phyloP scores from a whole-genome alignment of 805 yeast species.

The Wickerhamiella azymoides region DNA sequence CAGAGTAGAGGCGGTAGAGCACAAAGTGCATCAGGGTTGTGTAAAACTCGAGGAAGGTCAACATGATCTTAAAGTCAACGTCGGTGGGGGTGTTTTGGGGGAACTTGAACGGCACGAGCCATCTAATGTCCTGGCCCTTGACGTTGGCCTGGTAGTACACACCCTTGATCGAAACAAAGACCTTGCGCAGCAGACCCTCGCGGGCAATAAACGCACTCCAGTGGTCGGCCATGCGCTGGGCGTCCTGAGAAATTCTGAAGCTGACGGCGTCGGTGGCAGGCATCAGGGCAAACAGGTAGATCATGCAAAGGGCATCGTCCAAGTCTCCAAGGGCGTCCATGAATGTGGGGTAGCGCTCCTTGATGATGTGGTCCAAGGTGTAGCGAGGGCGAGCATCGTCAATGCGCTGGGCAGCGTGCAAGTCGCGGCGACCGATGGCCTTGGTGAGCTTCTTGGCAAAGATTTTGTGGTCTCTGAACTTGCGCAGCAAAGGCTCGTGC shows the following conservation, averaged over 20 bases:
- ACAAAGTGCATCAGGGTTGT: slow-evolving; percentile 83
- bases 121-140: slow-evolving; percentile 82
- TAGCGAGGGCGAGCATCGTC: slow-evolving; percentile 73
- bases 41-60: slow-evolving; percentile 91
- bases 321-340: slow-evolving; percentile 81
- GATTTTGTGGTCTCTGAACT: slow-evolving; percentile 89
- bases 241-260: slow-evolving; percentile 72
- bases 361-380: slow-evolving; percentile 77
- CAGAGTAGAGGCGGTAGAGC: slow-evolving; percentile 71
- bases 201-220: slow-evolving; percentile 91
- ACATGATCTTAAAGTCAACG: slow-evolving; percentile 92
- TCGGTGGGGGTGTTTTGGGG: slow-evolving; percentile 92
- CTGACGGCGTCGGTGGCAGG: slow-evolving; percentile 82
- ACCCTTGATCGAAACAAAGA: slow-evolving; percentile 93
- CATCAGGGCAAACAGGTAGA: slow-evolving; percentile 83
- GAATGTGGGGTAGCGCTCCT: slow-evolving; percentile 92
- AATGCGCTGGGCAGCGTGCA: slow-evolving; percentile 71
- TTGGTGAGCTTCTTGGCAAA: slow-evolving; percentile 81
- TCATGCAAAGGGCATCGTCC: slow-evolving; percentile 91
- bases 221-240: slow-evolving; percentile 74
- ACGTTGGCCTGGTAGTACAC: slow-evolving; percentile 85
- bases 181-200: slow-evolving; percentile 70
- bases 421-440: slow-evolving; percentile 86
- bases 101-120: slow-evolving; percentile 96
- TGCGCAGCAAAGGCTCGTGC: slow-evolving; percentile 86